Percentiles rank a stretch among this genome's conserved stretches.
These are phyloP conservation scores for Fusarium coicis DNA, from an alignment of 2,329 filamentous ascomycete genomes.

Conservation along the genomic window DNA sequence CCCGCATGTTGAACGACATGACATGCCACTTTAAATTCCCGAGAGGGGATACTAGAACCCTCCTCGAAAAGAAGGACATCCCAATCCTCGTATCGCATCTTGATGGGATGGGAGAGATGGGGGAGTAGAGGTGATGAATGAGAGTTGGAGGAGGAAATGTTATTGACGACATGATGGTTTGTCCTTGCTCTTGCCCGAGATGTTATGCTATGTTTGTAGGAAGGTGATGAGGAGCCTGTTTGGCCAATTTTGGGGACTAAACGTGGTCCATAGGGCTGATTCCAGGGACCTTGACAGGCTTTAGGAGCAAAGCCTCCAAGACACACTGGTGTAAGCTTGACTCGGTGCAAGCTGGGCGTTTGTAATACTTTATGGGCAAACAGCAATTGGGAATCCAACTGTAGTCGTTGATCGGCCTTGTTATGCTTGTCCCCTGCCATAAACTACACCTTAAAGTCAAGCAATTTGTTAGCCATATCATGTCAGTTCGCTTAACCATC, in stretches of 20 bases:
- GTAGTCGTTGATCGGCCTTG: neutral
- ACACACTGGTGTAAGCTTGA: neutral
- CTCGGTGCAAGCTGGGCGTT: neutral
- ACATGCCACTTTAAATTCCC: slow-evolving; percentile 85
- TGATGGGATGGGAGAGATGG: slow-evolving; percentile 41
- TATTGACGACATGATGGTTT: neutral
- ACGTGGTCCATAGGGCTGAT: neutral
- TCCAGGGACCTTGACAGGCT: neutral
- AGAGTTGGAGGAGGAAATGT: neutral
- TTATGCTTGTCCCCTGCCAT: neutral
- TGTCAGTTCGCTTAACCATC: neutral
- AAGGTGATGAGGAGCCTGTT: slow-evolving; percentile 15
- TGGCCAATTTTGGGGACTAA: neutral
- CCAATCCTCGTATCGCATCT: slow-evolving; percentile 88
- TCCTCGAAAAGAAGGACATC: slow-evolving; percentile 83
- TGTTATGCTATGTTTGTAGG: neutral
- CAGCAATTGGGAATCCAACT: neutral
- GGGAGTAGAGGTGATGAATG: neutral
- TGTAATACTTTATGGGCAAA: neutral
- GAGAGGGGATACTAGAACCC: slow-evolving; percentile 74
- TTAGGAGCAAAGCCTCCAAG: neutral
- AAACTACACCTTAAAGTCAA: neutral
- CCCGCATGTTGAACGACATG: slow-evolving; percentile 70
- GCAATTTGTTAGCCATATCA: neutral
- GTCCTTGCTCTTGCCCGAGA: neutral